phyloP scores from a whole-genome alignment of 2,329 filamentous ascomycete genomes.

The Trichophyton verrucosum region DNA sequence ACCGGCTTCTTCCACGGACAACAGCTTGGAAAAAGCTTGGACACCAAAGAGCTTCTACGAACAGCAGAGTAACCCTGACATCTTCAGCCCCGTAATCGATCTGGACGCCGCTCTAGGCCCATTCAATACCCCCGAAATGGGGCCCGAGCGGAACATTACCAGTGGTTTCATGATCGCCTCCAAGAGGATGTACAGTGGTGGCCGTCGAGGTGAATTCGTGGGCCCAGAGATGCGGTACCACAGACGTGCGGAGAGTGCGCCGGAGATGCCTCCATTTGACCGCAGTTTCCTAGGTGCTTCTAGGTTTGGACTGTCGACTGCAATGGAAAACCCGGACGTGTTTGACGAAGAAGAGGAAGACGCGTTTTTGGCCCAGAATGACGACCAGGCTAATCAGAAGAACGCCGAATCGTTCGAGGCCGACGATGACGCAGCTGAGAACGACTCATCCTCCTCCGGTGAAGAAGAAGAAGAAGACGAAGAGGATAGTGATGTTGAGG shows the following conservation, averaged over 20 bases:
- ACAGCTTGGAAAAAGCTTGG: conserved; percentile 26
- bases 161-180: conserved; percentile 31
- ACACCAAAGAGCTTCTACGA: conserved; percentile 35
- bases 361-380: conserved; percentile 30
- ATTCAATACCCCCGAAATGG: conserved; percentile 58
- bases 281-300: conserved; percentile 28
- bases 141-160: conserved; percentile 20
- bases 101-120: conserved; percentile 85
- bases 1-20: conserved; percentile 11
- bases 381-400: background rate
- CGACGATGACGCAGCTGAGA: too few species aligned
- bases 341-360: conserved; percentile 42
- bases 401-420: background rate
- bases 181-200: conserved; percentile 39
- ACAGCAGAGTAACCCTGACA: conserved; percentile 45
- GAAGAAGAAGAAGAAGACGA: too few species aligned
- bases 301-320: conserved; percentile 28
- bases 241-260: conserved; percentile 39
- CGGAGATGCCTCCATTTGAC: conserved; percentile 38
- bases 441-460: too few species aligned
- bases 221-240: conserved; percentile 40
- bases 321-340: conserved; percentile 34
- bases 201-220: conserved; percentile 34
- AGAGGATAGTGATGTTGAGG: conserved; percentile 1
- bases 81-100: conserved; percentile 73